These are phyloP conservation scores for Lolium multiflorum DNA, from an alignment of 176 grass and related monocot species.

Conservation along the genomic window DNA sequence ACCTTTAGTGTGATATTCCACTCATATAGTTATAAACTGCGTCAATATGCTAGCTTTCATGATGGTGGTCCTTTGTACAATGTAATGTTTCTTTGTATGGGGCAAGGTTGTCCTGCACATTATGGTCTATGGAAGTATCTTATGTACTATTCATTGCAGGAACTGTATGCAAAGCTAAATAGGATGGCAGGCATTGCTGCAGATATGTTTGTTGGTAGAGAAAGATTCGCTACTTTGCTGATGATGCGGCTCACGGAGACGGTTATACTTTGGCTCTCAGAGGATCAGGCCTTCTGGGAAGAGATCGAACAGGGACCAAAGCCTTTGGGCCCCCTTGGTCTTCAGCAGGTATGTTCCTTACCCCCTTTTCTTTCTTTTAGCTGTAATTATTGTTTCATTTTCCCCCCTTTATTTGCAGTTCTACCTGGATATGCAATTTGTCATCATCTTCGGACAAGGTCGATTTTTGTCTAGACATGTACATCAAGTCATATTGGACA, in stretches of 20 bases:
- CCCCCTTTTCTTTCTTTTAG: conserved; percentile 13
- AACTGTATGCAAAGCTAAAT: conserved; percentile 86
- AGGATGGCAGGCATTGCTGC: conserved; percentile 73
- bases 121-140: conserved; percentile 1
- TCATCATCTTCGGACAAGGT: conserved; percentile 86
- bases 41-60: conserved; percentile 21
- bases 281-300: conserved; percentile 93
- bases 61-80: neutral
- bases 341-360: conserved; percentile 69
- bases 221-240: conserved; percentile 92
- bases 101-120: neutral
- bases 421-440: conserved; percentile 98
- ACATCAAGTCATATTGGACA: conserved; percentile 87
- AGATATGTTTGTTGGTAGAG: conserved; percentile 93
- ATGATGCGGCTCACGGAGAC: conserved; percentile 94
- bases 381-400: conserved; percentile 24
- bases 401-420: conserved; percentile 61
- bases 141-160: conserved; percentile 58
- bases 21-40: conserved; percentile 11
- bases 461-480: conserved; percentile 91
- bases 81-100: neutral
- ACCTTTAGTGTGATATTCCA: neutral
- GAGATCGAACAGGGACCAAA: conserved; percentile 84
- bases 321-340: conserved; percentile 71
- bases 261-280: conserved; percentile 83